Evolutionary conservation across 2,329 filamentous ascomycete genomes (phyloP).

Genomic region (Coleophoma eucalyptorum): DNA sequence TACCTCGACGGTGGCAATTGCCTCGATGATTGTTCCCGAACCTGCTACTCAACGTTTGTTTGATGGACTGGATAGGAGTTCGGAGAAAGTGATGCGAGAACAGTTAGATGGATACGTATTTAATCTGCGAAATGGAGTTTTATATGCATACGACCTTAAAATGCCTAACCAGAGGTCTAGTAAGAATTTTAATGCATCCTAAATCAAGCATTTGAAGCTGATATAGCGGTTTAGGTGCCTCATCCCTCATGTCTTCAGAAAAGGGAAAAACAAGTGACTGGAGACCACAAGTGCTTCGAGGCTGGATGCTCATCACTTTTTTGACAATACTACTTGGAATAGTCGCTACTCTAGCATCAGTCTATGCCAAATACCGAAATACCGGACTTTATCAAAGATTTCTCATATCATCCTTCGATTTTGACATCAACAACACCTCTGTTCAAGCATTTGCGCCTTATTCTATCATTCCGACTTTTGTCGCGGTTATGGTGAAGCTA

Average conservation of each 20-base stretch:
- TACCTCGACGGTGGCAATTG: constrained; percentile 1
- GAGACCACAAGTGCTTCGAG: constrained; percentile 6
- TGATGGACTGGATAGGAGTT: constrained; percentile 9
- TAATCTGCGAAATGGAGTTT: constrained; percentile 4
- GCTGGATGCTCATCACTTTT: constrained; percentile 1
- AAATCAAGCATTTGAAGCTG: background rate
- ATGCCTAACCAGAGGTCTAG: constrained; percentile 1
- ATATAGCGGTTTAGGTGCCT: no score
- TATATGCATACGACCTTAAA: constrained; percentile 6
- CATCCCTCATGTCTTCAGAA: no score
- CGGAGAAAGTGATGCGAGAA: constrained; percentile 6
- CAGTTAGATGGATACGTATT: constrained; percentile 8
- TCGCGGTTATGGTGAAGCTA: constrained; percentile 9
- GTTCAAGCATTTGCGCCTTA: constrained; percentile 8
- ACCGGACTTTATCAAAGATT: constrained; percentile 8
- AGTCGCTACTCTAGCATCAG: background rate
- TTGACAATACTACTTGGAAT: constrained; percentile 2
- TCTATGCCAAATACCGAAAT: constrained; percentile 4
- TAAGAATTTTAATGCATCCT: background rate
- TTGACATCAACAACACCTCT: constrained; percentile 2
- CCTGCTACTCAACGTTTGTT: constrained; percentile 8
- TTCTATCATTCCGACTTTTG: constrained; percentile 11
- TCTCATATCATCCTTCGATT: background rate
- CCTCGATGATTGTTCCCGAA: constrained; percentile 6
- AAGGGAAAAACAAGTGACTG: background rate